A percentile compares a stretch with the other conserved stretches of the same genome.
Conservation (phyloP, 2,329 filamentous ascomycete species). For the Trichoderma polysporum region DNA sequence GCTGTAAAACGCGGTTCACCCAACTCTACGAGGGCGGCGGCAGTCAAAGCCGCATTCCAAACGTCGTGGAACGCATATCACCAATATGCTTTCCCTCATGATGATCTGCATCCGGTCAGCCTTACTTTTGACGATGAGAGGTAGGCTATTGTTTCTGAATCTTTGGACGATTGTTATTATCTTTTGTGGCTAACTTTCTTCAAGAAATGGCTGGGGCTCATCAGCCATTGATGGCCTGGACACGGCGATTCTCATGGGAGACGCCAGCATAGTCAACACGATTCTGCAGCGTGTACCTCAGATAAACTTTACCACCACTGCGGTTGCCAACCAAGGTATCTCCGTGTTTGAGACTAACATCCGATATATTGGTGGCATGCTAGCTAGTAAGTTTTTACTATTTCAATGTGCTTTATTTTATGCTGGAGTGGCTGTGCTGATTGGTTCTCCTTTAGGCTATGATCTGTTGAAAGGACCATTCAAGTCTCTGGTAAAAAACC, state of each 20-base stretch:
- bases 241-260: conserved; percentile 76
- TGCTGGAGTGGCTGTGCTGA: neutral
- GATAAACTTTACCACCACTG: conserved; percentile 68
- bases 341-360: conserved; percentile 91
- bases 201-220: conserved; percentile 80
- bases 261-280: conserved; percentile 63
- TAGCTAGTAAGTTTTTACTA: conserved; percentile 58
- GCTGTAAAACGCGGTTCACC: conserved; percentile 4
- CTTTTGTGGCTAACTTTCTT: neutral
- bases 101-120: conserved; percentile 69
- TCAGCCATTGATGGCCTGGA: conserved; percentile 78
- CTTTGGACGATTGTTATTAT: neutral
- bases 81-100: conserved; percentile 72
- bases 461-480: conserved; percentile 71
- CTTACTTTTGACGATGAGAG: conserved; percentile 67
- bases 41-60: conserved; percentile 67
- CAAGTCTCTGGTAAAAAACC: conserved; percentile 45
- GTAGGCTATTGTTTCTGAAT: conserved; percentile 43
- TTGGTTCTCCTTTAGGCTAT: conserved; percentile 48
- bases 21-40: conserved; percentile 49
- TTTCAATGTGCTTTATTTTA: neutral
- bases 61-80: conserved; percentile 73
- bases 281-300: conserved; percentile 70
- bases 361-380: conserved; percentile 76
- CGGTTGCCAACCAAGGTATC: conserved; percentile 47